Base-by-base conservation (phyloP, 2,329 filamentous ascomycete species). In the Stenocarpella maydis region DNA sequence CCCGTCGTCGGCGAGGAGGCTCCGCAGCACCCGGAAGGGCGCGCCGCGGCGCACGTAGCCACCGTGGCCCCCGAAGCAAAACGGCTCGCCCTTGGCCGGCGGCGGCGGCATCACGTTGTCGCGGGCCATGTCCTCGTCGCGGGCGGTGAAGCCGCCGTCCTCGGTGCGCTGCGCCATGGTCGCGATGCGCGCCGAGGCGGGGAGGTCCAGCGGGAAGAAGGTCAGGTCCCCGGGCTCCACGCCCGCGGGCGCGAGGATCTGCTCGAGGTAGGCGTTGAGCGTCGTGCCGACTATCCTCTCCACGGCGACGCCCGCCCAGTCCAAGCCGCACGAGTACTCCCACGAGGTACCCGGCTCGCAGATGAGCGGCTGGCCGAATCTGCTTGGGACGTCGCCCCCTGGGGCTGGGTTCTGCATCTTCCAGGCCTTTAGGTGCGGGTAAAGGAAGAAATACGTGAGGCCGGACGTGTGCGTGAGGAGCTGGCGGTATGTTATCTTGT, bases 381-480 rank as follows among this genome's bases (percentile, higher is more conserved):
- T 72, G 21, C 83, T 80, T 14, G 82, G 80, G 0, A 88, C 81
- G 3, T 66, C 72, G 19, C 74, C 71, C 0, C 72, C 43, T 0
- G 74, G 64, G 0, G 73, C 69, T 0, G 73, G 72, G 52, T 79
- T 78, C 45, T 77, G 78, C 41, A 76, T 69, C 12, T 75, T 74
- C 80, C 81, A 83, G 2, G 75, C 78, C 0, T 75, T 77, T 12
- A 83, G 70, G 1, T 70, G 50, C 0, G 82, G 81, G 39, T 78
- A 72, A 17, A 82, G 49, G 69, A 82, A 83, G 69, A 84, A 78
- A 73, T 88, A 88, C 3, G 74, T 74, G 0, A 80, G 71, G 3
- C 87, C 87, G 0, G 85, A 81, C 37, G 81, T 85, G 71, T 88
- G 86, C 0, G 83, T 82, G 21, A 89, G 80, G 0, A 89, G 79